Evolutionary conservation across 139 green algal species (phyloP).

Genomic region (Mesotaenium endlicherianum): DNA sequence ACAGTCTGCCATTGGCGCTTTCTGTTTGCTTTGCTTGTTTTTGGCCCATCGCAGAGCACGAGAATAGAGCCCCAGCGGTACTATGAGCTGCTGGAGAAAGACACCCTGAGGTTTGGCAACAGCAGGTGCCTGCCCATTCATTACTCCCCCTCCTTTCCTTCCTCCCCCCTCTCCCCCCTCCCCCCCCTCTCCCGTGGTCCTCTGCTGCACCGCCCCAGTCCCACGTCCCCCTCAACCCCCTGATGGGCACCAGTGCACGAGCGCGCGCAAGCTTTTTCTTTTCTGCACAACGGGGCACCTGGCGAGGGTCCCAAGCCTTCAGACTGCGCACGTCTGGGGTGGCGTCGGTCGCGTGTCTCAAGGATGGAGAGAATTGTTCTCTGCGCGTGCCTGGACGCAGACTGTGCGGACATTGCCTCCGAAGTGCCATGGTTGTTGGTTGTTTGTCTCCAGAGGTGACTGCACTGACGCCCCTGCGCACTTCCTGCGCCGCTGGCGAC

Average conservation of each 20-base stretch:
- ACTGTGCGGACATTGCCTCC: too few species aligned
- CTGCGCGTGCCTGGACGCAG: background rate
- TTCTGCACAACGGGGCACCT: background rate
- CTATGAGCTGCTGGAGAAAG: slow-evolving; percentile 85
- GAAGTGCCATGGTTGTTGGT: too few species aligned
- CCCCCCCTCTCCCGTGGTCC: background rate
- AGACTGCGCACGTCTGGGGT: too few species aligned
- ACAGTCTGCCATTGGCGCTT: background rate
- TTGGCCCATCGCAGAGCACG: slow-evolving; percentile 2
- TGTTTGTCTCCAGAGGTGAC: too few species aligned
- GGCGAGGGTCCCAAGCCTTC: too few species aligned
- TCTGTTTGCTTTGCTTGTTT: background rate
- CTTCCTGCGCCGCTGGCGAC: background rate
- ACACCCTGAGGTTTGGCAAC: slow-evolving; percentile 85
- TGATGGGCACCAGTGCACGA: background rate
- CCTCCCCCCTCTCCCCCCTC: background rate
- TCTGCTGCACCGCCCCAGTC: background rate
- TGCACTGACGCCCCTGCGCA: too few species aligned
- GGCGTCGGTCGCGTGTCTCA: background rate
- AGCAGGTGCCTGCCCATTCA: slow-evolving; percentile 32
- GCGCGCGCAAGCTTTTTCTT: background rate
- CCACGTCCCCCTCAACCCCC: background rate
- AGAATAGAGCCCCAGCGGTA: slow-evolving; percentile 57
- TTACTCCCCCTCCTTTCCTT: background rate
- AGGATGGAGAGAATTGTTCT: background rate